Evolutionary conservation across 2,329 filamentous ascomycete genomes (phyloP).

Genomic region (Trematosphaeria pertusa): DNA sequence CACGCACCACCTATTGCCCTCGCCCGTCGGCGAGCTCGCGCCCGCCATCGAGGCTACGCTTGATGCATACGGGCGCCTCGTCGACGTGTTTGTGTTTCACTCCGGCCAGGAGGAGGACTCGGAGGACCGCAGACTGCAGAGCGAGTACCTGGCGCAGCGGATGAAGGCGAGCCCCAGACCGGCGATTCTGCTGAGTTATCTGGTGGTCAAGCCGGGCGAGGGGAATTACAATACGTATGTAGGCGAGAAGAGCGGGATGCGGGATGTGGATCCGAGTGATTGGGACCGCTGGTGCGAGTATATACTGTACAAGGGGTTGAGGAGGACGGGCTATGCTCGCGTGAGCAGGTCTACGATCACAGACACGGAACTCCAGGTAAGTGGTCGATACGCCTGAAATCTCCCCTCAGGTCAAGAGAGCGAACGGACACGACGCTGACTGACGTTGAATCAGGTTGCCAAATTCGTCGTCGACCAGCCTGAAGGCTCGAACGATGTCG

Average conservation of each 20-base stretch:
- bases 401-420: not conserved
- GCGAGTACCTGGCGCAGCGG: constrained; percentile 81
- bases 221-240: constrained; percentile 99
- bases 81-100: constrained; percentile 98
- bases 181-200: constrained; percentile 84
- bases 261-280: constrained; percentile 89
- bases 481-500: constrained; percentile 68
- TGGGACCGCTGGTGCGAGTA: constrained; percentile 99
- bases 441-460: constrained; percentile 64
- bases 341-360: constrained; percentile 91
- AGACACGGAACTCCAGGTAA: constrained; percentile 91
- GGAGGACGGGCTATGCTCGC: constrained; percentile 85
- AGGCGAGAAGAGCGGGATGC: constrained; percentile 85
- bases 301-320: constrained; percentile 90
- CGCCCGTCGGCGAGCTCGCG: constrained; percentile 90
- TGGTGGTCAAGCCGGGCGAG: constrained; percentile 87
- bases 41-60: constrained; percentile 97
- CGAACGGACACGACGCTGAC: not conserved
- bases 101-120: constrained; percentile 97
- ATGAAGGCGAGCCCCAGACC: constrained; percentile 87
- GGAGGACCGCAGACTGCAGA: constrained; percentile 87
- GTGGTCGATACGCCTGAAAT: constrained; percentile 21
- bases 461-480: constrained; percentile 87
- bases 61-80: constrained; percentile 84
- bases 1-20: constrained; percentile 92